Percentiles rank a stretch among this genome's conserved stretches.
These are phyloP conservation scores for Xerocomellus chrysenteron DNA, from an alignment of 768 basidiomycete genomes.

Conservation along the genomic window DNA sequence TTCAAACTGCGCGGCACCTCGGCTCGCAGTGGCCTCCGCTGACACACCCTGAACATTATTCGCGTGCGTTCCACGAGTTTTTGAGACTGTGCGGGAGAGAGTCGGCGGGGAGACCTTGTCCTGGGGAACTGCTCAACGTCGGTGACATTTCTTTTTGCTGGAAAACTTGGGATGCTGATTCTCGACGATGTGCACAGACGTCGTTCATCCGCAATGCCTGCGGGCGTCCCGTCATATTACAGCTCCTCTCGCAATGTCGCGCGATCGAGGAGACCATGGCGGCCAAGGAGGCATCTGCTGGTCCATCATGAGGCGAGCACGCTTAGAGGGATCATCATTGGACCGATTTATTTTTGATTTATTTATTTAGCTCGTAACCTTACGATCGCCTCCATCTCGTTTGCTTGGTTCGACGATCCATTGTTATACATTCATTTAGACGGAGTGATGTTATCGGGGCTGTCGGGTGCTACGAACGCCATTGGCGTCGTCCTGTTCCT, in stretches of 20 bases:
- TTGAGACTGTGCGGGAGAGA: conserved; percentile 65
- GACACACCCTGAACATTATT: conserved; percentile 55
- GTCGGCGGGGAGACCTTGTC: conserved; percentile 50
- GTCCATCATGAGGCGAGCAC: background rate
- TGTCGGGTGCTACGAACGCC: no score
- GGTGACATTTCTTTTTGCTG: conserved; percentile 15
- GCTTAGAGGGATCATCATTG: no score
- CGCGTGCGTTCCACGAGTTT: conserved; percentile 73
- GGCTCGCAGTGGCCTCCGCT: conserved; percentile 67
- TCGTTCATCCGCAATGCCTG: conserved; percentile 67
- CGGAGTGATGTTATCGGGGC: no score
- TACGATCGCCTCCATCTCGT: no score
- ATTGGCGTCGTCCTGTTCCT: no score
- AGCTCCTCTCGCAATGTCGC: conserved; percentile 65
- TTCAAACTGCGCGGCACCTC: conserved; percentile 44
- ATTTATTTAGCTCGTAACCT: background rate
- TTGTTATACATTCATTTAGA: no score
- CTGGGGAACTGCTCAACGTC: conserved; percentile 60
- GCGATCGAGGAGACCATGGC: conserved; percentile 53
- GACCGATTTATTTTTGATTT: background rate
- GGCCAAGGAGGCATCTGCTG: conserved; percentile 10
- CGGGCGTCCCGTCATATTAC: conserved; percentile 63
- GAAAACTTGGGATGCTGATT: background rate
- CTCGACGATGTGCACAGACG: conserved; percentile 38
- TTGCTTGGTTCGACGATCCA: no score